These are phyloP conservation scores for Phascolomyces articulosus DNA, from an alignment of 371 early-diverging fungal genomes.

Conservation along the genomic window DNA sequence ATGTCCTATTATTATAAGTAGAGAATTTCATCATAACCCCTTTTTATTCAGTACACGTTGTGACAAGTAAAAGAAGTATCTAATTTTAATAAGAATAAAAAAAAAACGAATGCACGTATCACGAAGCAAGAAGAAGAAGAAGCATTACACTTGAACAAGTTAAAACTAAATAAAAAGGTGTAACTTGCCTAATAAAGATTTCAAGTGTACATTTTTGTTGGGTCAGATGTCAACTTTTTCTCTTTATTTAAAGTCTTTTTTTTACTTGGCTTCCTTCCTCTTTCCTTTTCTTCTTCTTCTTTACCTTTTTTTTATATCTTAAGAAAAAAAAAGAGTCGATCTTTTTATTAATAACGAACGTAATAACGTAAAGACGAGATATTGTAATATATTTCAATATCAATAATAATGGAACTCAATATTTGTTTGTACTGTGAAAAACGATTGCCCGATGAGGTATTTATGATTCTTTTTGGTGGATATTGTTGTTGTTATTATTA, in stretches of 20 bases:
- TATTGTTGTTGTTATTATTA: not conserved
- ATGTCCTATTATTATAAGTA: too few relatives aligned
- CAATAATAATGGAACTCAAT: conserved; percentile 16
- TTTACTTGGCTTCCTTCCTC: not conserved
- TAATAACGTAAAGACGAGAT: too few relatives aligned
- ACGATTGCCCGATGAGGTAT: conserved; percentile 18
- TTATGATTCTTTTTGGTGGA: not conserved
- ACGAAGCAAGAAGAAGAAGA: too few relatives aligned
- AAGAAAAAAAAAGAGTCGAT: not conserved
- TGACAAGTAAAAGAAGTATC: too few relatives aligned
- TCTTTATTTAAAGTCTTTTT: not conserved
- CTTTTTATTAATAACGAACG: not conserved
- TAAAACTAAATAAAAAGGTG: too few relatives aligned
- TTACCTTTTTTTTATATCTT: not conserved
- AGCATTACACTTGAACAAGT: too few relatives aligned
- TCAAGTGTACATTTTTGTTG: conserved; percentile 3
- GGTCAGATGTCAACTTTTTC: conserved; percentile 1
- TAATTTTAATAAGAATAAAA: too few relatives aligned
- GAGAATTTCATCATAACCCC: too few relatives aligned
- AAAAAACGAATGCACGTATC: too few relatives aligned
- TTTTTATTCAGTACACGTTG: too few relatives aligned
- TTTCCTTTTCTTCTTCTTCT: not conserved
- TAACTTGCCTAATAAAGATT: not conserved
- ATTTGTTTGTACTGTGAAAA: conserved; percentile 25
- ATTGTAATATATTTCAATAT: too few relatives aligned